Evolutionary conservation across 257 asterid species (phyloP).

Genomic region (Solanum bulbocastanum): DNA sequence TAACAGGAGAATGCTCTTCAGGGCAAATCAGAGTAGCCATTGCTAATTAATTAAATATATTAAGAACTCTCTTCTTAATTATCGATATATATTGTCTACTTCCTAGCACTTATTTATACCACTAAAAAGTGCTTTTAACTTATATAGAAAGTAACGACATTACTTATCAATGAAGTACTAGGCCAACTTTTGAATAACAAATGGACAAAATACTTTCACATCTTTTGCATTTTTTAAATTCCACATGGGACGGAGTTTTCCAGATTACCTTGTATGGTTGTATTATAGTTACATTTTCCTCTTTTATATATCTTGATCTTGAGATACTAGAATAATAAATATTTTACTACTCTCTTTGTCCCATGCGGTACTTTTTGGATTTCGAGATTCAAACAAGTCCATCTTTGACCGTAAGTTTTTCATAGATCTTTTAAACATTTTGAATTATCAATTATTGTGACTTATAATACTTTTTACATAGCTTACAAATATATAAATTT

Average conservation of each 20-base stretch:
- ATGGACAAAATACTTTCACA: neutral
- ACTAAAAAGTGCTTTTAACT: neutral
- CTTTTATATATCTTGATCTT: neutral
- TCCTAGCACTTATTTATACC: neutral
- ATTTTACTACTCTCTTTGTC: neutral
- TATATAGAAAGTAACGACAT: slow-evolving; percentile 28
- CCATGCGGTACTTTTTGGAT: too few species aligned
- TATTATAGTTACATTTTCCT: neutral
- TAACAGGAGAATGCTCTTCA: slow-evolving; percentile 58
- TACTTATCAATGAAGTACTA: neutral
- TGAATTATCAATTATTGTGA: too few species aligned
- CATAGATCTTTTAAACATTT: too few species aligned
- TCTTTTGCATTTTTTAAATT: neutral
- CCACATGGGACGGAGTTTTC: neutral
- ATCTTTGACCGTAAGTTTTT: too few species aligned
- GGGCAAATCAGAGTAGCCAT: slow-evolving; percentile 67
- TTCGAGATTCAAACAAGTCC: too few species aligned
- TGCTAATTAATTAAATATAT: neutral
- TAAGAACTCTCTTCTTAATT: neutral
- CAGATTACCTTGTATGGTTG: neutral
- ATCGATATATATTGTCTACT: neutral
- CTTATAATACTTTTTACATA: too few species aligned
- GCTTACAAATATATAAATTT: too few species aligned
- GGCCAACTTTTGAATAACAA: neutral
- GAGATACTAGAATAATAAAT: neutral